Evolutionary conservation across 2,329 filamentous ascomycete genomes (phyloP), one percentile per base, ranked within the genome.

Genomic region (Hymenoscyphus fructigenus): DNA sequence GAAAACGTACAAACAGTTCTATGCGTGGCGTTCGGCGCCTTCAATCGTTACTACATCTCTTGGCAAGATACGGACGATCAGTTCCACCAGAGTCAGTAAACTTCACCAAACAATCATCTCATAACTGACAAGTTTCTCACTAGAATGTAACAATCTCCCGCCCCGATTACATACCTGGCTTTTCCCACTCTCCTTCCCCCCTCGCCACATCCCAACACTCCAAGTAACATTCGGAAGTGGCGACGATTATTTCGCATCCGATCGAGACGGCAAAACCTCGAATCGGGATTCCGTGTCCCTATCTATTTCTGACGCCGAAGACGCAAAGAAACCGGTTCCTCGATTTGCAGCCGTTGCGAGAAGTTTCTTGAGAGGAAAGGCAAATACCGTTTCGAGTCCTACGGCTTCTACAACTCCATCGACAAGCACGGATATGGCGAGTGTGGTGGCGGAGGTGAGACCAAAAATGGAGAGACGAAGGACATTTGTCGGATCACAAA

Each of bases 181-280:
- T 3, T 71, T 66, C 55, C 68, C 68, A 28, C 28, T 32, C 12
- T 57, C 59, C 20, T 62, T 62, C 6, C 15, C 53, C 1, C 66
- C 64, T 23, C 65, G 68, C 14, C 56, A 71, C 47, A 38, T 71
- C 10, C 67, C 60, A 6, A 63, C 67, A 1, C 61, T 71, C 5
- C 69, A 71, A 61, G 68, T 71, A 4, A 66, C 68, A 3, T 68
- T 71, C 44, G 68, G 68, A 9, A 68, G 66, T 1, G 69, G 69
- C 29, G 69, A 71, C 50, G 68, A 70, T 10, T 71, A 68, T 63
- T 70, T 70, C 47, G 69, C 68, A n/a, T 71, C 67, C 10, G 69
- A 71, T 44, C 29, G 68, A 57, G 36, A 64, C 28, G 67, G 66
- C 1, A 71, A 70, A 57, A 50, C 66, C 12, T 69, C 69, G 5